A percentile compares a stretch with the other conserved stretches of the same genome.
phyloP scores from a whole-genome alignment of 805 yeast species.

The Lachancea nothofagi region DNA sequence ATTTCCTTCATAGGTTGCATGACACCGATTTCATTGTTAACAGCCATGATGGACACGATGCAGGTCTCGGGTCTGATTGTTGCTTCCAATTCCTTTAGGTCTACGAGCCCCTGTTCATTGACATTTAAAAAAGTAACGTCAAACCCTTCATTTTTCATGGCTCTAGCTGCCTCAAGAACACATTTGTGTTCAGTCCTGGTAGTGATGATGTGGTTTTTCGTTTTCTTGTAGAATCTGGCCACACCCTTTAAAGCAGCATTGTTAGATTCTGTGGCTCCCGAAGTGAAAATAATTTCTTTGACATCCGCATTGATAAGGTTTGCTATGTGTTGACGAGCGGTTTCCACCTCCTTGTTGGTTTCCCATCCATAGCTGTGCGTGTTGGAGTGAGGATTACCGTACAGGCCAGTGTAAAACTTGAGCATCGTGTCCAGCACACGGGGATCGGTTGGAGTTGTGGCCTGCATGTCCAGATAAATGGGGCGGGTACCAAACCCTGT shows the following conservation, averaged over 20 bases:
- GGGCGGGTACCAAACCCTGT: slow-evolving; percentile 69
- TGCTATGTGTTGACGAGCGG: slow-evolving; percentile 79
- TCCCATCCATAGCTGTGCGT: slow-evolving; percentile 99
- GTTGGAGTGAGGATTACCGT: slow-evolving; percentile 96
- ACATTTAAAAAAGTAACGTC: slow-evolving; percentile 94
- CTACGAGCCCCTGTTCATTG: slow-evolving; percentile 68
- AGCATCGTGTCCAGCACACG: slow-evolving; percentile 88
- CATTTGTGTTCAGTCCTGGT: slow-evolving; percentile 98
- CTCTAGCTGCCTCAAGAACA: slow-evolving; percentile 94
- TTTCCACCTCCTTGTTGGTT: slow-evolving; percentile 85
- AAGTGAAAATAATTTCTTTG: slow-evolving; percentile 92
- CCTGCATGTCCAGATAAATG: slow-evolving; percentile 94
- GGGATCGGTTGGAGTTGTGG: slow-evolving; percentile 97
- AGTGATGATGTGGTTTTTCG: slow-evolving; percentile 91
- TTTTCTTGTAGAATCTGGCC: slow-evolving; percentile 82
- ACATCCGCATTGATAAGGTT: slow-evolving; percentile 86
- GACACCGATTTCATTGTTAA: slow-evolving; percentile 96
- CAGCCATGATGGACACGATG: slow-evolving; percentile 91
- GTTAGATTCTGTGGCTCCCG: slow-evolving; percentile 97
- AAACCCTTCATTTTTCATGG: slow-evolving; percentile 92
- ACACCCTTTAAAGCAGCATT: slow-evolving; percentile 95
- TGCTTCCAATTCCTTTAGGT: slow-evolving; percentile 67
- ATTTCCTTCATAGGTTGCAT: slow-evolving; percentile 94
- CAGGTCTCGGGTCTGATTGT: slow-evolving; percentile 89
- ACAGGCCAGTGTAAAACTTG: slow-evolving; percentile 81